Percentiles rank a stretch among this genome's conserved stretches.
Conservation (phyloP, 768 basidiomycete genomes). For the Boletus vinaceobasis region DNA sequence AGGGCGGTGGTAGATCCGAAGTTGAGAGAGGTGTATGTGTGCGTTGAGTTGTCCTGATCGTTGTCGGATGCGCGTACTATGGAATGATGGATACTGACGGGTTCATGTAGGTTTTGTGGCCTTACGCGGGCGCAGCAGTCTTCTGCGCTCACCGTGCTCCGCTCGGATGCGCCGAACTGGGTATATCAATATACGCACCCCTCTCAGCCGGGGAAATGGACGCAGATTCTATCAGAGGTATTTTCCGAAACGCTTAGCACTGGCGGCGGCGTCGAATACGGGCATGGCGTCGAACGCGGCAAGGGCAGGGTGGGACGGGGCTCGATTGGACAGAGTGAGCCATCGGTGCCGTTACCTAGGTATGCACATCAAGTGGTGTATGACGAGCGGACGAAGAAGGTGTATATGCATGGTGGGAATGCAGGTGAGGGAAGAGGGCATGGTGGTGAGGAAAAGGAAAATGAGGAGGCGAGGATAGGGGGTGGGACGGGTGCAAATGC, state of each 20-base stretch:
- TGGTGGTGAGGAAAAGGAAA: slow-evolving; percentile 26
- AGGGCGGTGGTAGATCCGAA: slow-evolving; percentile 64
- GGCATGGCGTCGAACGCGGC: background rate
- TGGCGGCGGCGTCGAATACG: background rate
- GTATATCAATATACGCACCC: slow-evolving; percentile 56
- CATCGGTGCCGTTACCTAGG: slow-evolving; percentile 49
- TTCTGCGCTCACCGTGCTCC: slow-evolving; percentile 40
- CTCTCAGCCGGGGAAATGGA: slow-evolving; percentile 62
- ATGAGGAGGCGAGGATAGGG: background rate
- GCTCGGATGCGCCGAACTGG: slow-evolving; percentile 58
- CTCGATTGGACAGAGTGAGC: slow-evolving; percentile 18
- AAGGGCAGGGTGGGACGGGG: background rate
- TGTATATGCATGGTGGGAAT: slow-evolving; percentile 79
- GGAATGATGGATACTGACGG: background rate
- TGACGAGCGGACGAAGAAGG: slow-evolving; percentile 49
- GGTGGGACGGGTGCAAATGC: background rate
- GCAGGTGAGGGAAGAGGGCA: slow-evolving; percentile 40
- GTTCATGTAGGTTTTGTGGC: slow-evolving; percentile 53
- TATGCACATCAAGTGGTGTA: slow-evolving; percentile 83
- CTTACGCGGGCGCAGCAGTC: slow-evolving; percentile 43
- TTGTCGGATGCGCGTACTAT: background rate
- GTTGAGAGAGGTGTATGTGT: slow-evolving; percentile 73
- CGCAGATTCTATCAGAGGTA: slow-evolving; percentile 46
- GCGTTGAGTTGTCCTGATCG: slow-evolving; percentile 20
- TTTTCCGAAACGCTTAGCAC: background rate